Base-by-base conservation (phyloP, 2,329 filamentous ascomycete genomes). In the Fusarium sp. region DNA sequence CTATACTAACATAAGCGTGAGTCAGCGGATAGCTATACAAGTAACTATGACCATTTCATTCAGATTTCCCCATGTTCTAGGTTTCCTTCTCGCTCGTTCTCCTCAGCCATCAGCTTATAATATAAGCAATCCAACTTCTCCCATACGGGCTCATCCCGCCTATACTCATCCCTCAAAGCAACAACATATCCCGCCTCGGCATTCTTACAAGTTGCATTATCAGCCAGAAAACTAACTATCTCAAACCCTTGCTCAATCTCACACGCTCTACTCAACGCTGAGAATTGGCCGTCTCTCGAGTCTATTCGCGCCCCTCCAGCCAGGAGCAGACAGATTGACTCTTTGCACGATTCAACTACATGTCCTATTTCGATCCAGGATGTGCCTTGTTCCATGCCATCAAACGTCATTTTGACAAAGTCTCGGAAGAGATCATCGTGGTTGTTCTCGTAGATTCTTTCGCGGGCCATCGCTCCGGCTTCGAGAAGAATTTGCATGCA, bases 61-160 rank as follows among this genome's bases (percentile, higher is more conserved):
- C 24, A 5, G 7, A 5, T 10, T 15, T 5, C 20, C 18, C 2
- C 1, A 12, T 10, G 16, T 16, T 11, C 12, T 16, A 9, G 0
- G 0, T 2, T 9, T 20, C 1, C 2, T 16, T 30, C 26, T 38
- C 6, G 1, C 3, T 16, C 20, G 0, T n/a, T 36, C 15, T 42
- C 41, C 20, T 61, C 36, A 6, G 30, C 20, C 15, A 24, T 7
- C 20, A 61, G 24, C 12, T 42, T 41, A 1, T 30, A 1, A 24
- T 56, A 24, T 7, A 61, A 30, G 12, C 6, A 0, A 5, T 61
- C 36, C 20, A 61, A 5, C 18, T 35, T 30, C n/a, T 16, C 18
- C n/a, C 20, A 35, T 12, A 56, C 11, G 4, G 11, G 3, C 2
- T 30, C 20, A 22, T 61, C 36, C 15, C 5, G 20, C 7, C 6